Evolutionary conservation across 208 protist species (phyloP), one percentile per base, ranked within the genome.

Genomic region (Trypanosoma conorhini): DNA sequence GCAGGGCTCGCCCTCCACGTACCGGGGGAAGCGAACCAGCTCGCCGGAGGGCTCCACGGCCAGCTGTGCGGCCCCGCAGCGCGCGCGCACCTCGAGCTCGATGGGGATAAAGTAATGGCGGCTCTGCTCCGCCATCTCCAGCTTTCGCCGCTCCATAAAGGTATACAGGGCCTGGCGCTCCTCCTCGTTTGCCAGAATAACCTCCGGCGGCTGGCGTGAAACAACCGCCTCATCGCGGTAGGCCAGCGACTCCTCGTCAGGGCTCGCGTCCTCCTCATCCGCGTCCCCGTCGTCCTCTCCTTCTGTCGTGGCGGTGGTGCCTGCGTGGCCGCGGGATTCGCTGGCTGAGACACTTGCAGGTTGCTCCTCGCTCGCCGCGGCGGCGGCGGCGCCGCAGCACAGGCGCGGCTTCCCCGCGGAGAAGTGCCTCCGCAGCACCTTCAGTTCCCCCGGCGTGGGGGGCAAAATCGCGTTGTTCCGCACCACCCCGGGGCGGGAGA

Each of bases 41-140:
- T 65, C 70, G 48, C 73, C 77, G 21, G 88, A 92, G 24, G 91
- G 91, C 67, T 94, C 80, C 44, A 96, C 81, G 3, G 76, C 73
- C 33, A 96, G 77, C 52, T 76, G 81, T 31, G 91, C 85, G 3
- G 83, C 75, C 12, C 88, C 88, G 62, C 88, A 94, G 10, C 82
- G 82, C 8, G 91, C 85, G 5, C 87, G 91, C 62, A 96, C 69
- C 30, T 81, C 82, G 60, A 96, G 68, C 74, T 96, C 91, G 55
- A 94, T 87, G 31, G 91, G 84, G 31, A 75, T 77, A 64, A 92
- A 96, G 74, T 85, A 92, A 72, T 67, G 72, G 15, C 44, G 70
- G 67, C 85, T 85, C 51, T 89, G 79, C 57, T 57, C 62, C 56
- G 74, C 68, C 42, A 91, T 62, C 50, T 82, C 76, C n/a, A 44